Evolutionary conservation across 352 stramenopile species (phyloP).

Genomic region (Hyaloperonospora brassicae): DNA sequence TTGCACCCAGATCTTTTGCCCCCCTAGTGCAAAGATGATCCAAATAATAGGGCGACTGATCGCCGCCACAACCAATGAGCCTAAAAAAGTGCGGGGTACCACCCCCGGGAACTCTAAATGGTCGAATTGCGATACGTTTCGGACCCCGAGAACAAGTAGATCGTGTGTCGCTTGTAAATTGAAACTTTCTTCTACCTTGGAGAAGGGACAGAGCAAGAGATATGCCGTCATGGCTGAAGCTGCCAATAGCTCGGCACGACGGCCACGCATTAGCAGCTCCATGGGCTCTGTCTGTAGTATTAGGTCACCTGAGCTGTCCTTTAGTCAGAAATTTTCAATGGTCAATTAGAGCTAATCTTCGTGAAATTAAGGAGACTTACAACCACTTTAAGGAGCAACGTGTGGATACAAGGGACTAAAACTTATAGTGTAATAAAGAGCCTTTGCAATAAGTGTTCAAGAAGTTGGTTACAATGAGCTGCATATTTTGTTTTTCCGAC

Average conservation of each 20-base stretch:
- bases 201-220: slow-evolving; percentile 52
- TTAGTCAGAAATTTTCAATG: no score
- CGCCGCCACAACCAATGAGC: slow-evolving; percentile 59
- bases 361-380: no score
- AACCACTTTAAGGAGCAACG: no score
- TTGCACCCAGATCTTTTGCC: slow-evolving; percentile 55
- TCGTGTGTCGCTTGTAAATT: slow-evolving; percentile 98
- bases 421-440: no score
- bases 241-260: slow-evolving; percentile 32
- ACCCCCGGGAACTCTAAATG: slow-evolving; percentile 97
- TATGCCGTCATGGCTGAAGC: slow-evolving; percentile 35
- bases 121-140: slow-evolving; percentile 81
- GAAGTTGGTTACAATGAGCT: no score
- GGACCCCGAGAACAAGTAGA: slow-evolving; percentile 72
- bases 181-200: slow-evolving; percentile 97
- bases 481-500: no score
- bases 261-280: slow-evolving; percentile 24
- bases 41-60: slow-evolving; percentile 38
- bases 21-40: slow-evolving; percentile 15
- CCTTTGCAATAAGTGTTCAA: no score
- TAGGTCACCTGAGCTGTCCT: no score
- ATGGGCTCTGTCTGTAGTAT: no score
- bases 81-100: slow-evolving; percentile 96
- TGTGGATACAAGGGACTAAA: no score
- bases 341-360: no score